Evolutionary conservation across 192 early-diverging fungal genomes (phyloP), one percentile per base, ranked within the genome.

Genomic region (Piromyces finnis): DNA sequence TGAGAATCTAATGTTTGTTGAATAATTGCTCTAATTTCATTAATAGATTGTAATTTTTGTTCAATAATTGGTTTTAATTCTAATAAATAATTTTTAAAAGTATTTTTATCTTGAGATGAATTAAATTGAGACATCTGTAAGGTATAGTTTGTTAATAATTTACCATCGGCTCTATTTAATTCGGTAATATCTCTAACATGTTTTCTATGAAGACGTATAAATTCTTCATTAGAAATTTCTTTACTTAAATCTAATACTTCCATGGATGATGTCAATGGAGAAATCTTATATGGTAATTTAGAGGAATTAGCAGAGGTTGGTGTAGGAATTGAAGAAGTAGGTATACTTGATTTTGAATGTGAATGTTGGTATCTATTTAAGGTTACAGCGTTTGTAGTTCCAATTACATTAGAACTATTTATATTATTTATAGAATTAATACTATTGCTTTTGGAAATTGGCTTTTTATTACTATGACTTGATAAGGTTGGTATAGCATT

Each of bases 151-250:
- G 87, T 86, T 29, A 89, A 84, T 15, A 87, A 81, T 78, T 87
- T 87, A 81, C 84, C 83, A 80, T 89, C 88, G 14, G 81, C 29
- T 81, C 85, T 87, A 28, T 83, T 81, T 39, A 83, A 78, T 77
- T 90, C 89, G 2, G 84, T 84, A 77, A 84, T 85, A 35, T 88
- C 84, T 17, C 87, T 83, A 77, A 90, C 84, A 80, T 87, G 86
- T 82, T 86, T 84, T 6, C 88, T 85, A 37, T 89, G 87, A 27
- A 80, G 51, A 37, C 84, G 84, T n/a, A 90, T 84, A 16, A 90
- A 78, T 5, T 87, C 87, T n/a, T 86, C 86, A 77, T 84, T 78
- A 6, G 82, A 29, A 28, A 29, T 36, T 37, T 30, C 30, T 27
- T 28, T 77, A 28, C 37, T 30, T 82, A 30, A 29, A 82, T 30